phyloP scores from a whole-genome alignment of 2,329 filamentous ascomycete genomes.

The Fusarium continuum region DNA sequence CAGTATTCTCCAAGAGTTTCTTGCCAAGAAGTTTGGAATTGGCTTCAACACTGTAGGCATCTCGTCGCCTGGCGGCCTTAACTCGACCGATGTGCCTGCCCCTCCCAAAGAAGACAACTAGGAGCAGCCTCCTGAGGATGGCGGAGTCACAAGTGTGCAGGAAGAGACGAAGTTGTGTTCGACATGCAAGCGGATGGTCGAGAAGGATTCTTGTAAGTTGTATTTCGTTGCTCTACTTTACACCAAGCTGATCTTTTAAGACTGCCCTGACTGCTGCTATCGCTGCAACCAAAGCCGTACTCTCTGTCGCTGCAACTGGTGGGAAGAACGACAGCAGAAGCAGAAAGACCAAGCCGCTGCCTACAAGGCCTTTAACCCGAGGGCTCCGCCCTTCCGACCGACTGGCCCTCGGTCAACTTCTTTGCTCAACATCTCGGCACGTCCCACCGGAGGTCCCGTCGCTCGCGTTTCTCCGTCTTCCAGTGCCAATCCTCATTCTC shows the following conservation, averaged over 20 bases:
- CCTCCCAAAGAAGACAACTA: not conserved
- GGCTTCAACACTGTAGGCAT: rapidly evolving
- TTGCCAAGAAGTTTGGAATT: not conserved
- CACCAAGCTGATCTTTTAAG: not conserved
- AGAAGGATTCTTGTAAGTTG: constrained; percentile 1
- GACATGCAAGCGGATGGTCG: not conserved
- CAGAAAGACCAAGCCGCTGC: not conserved
- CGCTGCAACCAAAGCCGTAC: not conserved
- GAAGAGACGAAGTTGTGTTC: not conserved
- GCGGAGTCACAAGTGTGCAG: not conserved
- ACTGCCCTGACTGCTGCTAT: constrained; percentile 16
- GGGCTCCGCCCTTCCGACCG: not conserved
- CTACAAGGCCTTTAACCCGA: not conserved
- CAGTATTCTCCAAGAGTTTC: not conserved
- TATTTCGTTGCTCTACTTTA: rapidly evolving
- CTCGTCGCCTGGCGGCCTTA: not conserved
- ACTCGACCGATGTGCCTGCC: not conserved
- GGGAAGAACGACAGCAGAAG: not conserved
- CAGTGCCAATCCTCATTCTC: no score
- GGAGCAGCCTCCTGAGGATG: not conserved
- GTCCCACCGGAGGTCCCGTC: not conserved
- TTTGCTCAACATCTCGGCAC: not conserved
- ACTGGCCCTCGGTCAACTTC: not conserved
- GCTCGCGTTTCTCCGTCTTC: no score
- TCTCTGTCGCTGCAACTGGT: constrained; percentile 2